A percentile compares a stretch with the other conserved stretches of the same genome.
Conservation (phyloP, 225 moss, liverwort and hornwort species). For the Pleurozium schreberi region DNA sequence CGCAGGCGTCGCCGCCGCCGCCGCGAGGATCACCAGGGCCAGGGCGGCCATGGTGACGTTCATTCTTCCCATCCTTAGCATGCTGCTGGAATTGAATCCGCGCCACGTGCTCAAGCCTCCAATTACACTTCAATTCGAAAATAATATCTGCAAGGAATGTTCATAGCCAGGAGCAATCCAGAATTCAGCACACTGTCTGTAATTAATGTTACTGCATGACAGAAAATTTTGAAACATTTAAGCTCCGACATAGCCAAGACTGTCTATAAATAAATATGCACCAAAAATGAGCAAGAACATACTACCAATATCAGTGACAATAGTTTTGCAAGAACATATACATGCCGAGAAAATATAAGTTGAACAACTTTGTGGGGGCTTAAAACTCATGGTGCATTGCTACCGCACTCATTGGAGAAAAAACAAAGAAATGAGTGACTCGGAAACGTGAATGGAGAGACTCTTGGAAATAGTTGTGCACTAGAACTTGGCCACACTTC, state of each 20-base stretch:
- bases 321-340: background rate
- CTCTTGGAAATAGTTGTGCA: background rate
- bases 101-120: background rate
- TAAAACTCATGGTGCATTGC: background rate
- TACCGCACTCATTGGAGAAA: accelerated
- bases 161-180: background rate
- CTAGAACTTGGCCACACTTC: background rate
- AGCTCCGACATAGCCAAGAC: too few species aligned
- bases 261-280: background rate
- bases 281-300: background rate
- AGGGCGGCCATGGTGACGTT: background rate
- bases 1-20: background rate
- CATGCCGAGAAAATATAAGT: background rate
- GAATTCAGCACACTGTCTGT: background rate
- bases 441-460: background rate
- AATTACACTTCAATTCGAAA: background rate
- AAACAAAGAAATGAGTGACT: background rate
- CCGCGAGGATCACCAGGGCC: background rate
- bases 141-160: too few species aligned
- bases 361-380: background rate
- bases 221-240: background rate
- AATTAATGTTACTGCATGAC: background rate
- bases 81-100: background rate
- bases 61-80: too few species aligned
- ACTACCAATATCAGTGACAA: background rate